These are phyloP conservation scores for Oidiodendron maius DNA, from an alignment of 495 filamentous ascomycete species.

Conservation along the genomic window DNA sequence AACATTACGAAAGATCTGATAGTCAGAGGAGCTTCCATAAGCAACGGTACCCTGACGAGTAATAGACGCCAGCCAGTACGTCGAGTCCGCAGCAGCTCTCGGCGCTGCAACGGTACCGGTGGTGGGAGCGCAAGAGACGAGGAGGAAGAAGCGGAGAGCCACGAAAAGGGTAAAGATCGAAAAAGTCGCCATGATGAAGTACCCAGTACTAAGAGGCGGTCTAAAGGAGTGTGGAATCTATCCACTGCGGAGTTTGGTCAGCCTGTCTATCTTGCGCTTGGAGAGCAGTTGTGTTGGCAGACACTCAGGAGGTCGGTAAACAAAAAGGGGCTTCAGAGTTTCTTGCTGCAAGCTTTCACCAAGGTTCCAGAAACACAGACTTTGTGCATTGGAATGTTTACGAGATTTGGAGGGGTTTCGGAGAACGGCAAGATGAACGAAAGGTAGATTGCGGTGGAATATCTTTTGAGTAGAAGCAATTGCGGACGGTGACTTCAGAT, in stretches of 20 bases:
- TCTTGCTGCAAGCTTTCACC: too few relatives aligned
- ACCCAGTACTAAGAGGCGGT: conserved; percentile 22
- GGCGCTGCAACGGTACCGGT: conserved; percentile 22
- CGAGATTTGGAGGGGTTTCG: too few relatives aligned
- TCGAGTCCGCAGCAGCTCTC: conserved; percentile 7
- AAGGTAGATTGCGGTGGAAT: too few relatives aligned
- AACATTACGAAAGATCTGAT: conserved; percentile 84
- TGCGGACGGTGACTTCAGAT: too few relatives aligned
- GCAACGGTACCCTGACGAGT: conserved; percentile 62
- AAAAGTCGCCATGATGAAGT: conserved; percentile 24
- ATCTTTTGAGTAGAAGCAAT: too few relatives aligned
- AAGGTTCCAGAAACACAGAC: too few relatives aligned
- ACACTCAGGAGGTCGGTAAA: too few relatives aligned
- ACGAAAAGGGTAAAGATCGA: conserved; percentile 19
- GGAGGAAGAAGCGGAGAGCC: conserved; percentile 18
- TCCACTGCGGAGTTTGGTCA: neutral
- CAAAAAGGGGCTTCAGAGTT: too few relatives aligned
- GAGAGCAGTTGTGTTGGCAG: too few relatives aligned
- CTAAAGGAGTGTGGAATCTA: conserved; percentile 20
- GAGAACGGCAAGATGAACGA: too few relatives aligned
- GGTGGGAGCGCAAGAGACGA: conserved; percentile 17
- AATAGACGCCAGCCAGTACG: conserved; percentile 32
- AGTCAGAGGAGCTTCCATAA: conserved; percentile 48
- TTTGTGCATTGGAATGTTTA: too few relatives aligned
- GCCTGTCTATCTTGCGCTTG: too few relatives aligned